phyloP scores from a whole-genome alignment of 805 yeast species.

The Suhomyces prunicola region DNA sequence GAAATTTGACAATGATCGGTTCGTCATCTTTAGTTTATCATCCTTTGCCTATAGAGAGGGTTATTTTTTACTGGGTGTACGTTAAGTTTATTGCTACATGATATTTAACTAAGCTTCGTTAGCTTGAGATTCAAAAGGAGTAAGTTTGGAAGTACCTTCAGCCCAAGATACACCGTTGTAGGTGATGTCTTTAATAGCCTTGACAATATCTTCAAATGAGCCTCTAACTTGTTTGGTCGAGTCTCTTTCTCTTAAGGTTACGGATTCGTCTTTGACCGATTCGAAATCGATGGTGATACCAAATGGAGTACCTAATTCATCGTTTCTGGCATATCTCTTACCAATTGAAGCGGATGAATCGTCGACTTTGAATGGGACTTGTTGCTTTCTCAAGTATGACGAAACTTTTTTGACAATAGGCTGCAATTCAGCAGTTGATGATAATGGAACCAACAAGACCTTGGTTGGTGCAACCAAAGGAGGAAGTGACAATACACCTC shows the following conservation, averaged over 20 bases:
- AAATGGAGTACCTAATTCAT: conserved; percentile 97
- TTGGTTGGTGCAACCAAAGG: conserved; percentile 97
- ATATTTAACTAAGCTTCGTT: conserved; percentile 25
- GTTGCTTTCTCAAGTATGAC: conserved; percentile 66
- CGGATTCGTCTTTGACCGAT: conserved; percentile 79
- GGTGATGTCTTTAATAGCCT: conserved; percentile 73
- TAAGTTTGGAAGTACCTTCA: conserved; percentile 73
- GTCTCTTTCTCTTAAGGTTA: conserved; percentile 96
- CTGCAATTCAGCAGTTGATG: conserved; percentile 73
- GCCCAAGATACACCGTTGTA: conserved; percentile 77
- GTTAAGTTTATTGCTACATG: neutral
- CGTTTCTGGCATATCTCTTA: conserved; percentile 96
- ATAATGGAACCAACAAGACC: conserved; percentile 91
- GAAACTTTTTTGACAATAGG: conserved; percentile 74
- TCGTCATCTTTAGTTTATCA: too few relatives aligned
- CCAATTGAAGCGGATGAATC: conserved; percentile 98
- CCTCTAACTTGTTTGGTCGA: conserved; percentile 97
- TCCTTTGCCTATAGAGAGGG: too few relatives aligned
- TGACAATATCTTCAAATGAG: conserved; percentile 61
- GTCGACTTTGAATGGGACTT: conserved; percentile 92
- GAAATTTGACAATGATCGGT: too few relatives aligned
- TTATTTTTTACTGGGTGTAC: neutral
- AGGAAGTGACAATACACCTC: conserved; percentile 82
- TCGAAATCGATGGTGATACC: conserved; percentile 97
- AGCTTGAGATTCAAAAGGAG: conserved; percentile 69